Evolutionary conservation across 345 rosid genomes (phyloP), one percentile per base, ranked within the genome.

Genomic region (Viola odorata): DNA sequence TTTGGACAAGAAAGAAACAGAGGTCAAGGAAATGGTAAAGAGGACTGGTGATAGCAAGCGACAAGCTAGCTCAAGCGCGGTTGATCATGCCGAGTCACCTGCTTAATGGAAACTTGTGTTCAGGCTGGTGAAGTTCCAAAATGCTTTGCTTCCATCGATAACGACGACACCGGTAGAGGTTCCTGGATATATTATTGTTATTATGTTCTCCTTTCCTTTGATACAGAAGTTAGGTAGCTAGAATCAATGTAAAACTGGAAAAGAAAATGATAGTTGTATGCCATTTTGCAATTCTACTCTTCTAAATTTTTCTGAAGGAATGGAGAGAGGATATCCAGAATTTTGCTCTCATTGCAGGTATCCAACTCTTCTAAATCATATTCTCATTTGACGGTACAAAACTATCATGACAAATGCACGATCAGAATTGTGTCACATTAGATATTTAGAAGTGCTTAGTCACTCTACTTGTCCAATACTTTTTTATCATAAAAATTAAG

Each of bases 1-100:
- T 73, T 71, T 81, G 54, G 96, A 88, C 70, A 81, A 41, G 73
- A 84, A 74, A 67, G 81, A 73, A 62, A 61, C 3, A 53, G 76
- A 67, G 70, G 55, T 73, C 44, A 76, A 79, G 63, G 72, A 65
- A 37, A 84, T 72, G 63, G 78, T 84, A 12, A 69, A 83, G 45
- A 87, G 69, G 80, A 66, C 60, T 16, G 65, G 71, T 38, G 78
- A 75, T 32, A 71, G 32, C 63, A 85, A 75, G 60, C 78, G 72
- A 63, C 71, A 66, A 38, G 70, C 69, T 37, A 57, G 67, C 68
- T 78, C 65, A 32, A 76, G 83, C 66, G 37, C 68, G 14, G 83
- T 76, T 58, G 82, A 57, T 39, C 67, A 40, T 16, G 9, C 56
- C 8, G 60, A 6, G 67, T 64, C 85, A 12, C 70, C 74, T 54